A percentile compares a stretch with the other conserved stretches of the same genome.
These are phyloP conservation scores for Zanthoxylum bungeanum DNA, from an alignment of 345 rosid species.

Conservation along the genomic window DNA sequence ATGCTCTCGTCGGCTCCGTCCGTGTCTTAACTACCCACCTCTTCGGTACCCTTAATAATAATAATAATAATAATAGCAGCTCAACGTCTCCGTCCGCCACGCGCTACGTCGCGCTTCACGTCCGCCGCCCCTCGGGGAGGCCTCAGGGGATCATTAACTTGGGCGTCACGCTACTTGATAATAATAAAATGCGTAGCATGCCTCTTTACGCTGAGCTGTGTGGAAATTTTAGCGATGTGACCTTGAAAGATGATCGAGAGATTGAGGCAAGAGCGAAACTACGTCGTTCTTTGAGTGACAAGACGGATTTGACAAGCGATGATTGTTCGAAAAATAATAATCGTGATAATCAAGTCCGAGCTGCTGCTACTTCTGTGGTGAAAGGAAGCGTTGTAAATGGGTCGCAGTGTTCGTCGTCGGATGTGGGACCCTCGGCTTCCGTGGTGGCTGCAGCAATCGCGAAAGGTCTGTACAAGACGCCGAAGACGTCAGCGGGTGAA, in stretches of 20 bases:
- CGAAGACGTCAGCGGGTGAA: slow-evolving; percentile 1
- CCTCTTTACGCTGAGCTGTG: slow-evolving; percentile 55
- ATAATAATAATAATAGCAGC: slow-evolving; percentile 24
- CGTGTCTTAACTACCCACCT: slow-evolving; percentile 56
- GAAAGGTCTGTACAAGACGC: slow-evolving; percentile 54
- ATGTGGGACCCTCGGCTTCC: slow-evolving; percentile 94
- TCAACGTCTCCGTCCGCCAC: slow-evolving; percentile 29
- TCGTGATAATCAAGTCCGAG: too few relatives aligned
- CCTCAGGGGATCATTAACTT: slow-evolving; percentile 79
- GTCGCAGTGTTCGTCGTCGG: slow-evolving; percentile 44
- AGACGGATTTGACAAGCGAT: slow-evolving; percentile 46
- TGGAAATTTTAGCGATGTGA: slow-evolving; percentile 15
- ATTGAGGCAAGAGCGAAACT: slow-evolving; percentile 21
- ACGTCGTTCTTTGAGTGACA: slow-evolving; percentile 66
- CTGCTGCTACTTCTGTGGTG: slow-evolving; percentile 1
- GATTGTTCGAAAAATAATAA: slow-evolving; percentile 6
- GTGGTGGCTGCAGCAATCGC: slow-evolving; percentile 96
- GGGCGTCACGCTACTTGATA: slow-evolving; percentile 69
- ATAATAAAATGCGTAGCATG: slow-evolving; percentile 72
- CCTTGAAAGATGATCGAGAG: slow-evolving; percentile 4
- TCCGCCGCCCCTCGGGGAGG: slow-evolving; percentile 86
- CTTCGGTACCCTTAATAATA: slow-evolving; percentile 22
- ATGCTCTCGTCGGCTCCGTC: slow-evolving; percentile 65
- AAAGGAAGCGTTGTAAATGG: slow-evolving; percentile 52
- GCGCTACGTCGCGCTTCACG: slow-evolving; percentile 46